Evolutionary conservation across 257 asterid species (phyloP).

Genomic region (Solanum chiquidenum): DNA sequence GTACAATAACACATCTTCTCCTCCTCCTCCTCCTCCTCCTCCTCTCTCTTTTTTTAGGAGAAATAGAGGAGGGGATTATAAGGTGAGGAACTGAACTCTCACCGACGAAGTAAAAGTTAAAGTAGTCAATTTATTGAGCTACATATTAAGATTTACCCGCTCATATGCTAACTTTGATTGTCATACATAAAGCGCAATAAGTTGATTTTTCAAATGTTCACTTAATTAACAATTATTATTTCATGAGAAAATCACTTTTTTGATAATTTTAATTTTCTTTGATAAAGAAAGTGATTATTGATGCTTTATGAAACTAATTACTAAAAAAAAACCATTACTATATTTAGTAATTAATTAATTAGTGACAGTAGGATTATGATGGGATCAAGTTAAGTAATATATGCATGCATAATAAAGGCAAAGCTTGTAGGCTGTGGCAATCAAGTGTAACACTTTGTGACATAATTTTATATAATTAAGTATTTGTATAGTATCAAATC

Average conservation of each 20-base stretch:
- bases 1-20: not conserved
- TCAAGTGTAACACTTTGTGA: not conserved
- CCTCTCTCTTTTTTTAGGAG: not conserved
- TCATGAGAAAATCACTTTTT: not conserved
- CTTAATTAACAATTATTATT: not conserved
- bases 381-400: not conserved
- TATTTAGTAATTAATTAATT: not conserved
- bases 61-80: not conserved
- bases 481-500: not conserved
- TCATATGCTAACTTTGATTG: not conserved
- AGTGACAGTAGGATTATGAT: not conserved
- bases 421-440: not conserved
- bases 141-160: not conserved
- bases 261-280: not conserved
- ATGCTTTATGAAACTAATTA: no score
- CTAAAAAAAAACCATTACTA: not conserved
- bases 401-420: slow-evolving; percentile 1
- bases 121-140: not conserved
- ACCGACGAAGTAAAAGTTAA: not conserved
- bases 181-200: not conserved
- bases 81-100: not conserved
- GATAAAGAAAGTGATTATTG: not conserved
- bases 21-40: not conserved
- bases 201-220: not conserved
- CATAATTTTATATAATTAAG: not conserved